Evolutionary conservation across 176 grass and related monocot genomes (phyloP), one percentile per base, ranked within the genome.

Genomic region (Aegilops speltoides): DNA sequence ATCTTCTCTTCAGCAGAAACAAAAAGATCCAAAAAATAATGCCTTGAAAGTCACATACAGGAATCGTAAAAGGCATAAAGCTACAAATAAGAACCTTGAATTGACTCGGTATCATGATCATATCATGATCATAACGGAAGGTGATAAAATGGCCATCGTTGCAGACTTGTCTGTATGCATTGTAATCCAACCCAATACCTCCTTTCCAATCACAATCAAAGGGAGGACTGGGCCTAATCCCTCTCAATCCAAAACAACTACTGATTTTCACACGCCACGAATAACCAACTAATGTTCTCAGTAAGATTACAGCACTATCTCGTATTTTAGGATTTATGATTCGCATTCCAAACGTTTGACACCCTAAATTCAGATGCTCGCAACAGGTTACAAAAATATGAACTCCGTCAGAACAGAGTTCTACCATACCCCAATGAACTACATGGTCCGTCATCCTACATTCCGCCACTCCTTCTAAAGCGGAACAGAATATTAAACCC

Each of bases 401-500:
- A 43, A 28, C 4, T 34, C 11, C 19, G 4, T 13, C 12, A 78
- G 52, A 61, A 22, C 19, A 59, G 54, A 59, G 52, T 59, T 59
- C 54, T 19, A 59, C 54, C 54, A 59, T 22, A 22, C 54, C 7
- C 9, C 54, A 59, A 59, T 59, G 50, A 54, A 54, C 50, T 54
- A 4, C 50, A 54, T 54, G 16, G 50, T 54, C 15, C 50, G 6
- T 57, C 64, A 60, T 43, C 15, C 37, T 68, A 33, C 20, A 56
- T 76, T 64, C 82, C 43, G 41, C 33, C 24, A 8, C 15, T 23
- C n/a, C 24, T 26, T 24, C 29, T 59, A 69, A 85, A 16, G 54
- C 54, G 50, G 7, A 52, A 22, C 38, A 52, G 9, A 77, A 29
- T 69, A 85, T 32, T 91, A 82, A 85, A 85, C 77, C 86, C 77